Percentiles rank a stretch among this genome's conserved stretches.
These are phyloP conservation scores for Sporisorium scitamineum DNA, from an alignment of 1,284 basidiomycete species.

Conservation along the genomic window DNA sequence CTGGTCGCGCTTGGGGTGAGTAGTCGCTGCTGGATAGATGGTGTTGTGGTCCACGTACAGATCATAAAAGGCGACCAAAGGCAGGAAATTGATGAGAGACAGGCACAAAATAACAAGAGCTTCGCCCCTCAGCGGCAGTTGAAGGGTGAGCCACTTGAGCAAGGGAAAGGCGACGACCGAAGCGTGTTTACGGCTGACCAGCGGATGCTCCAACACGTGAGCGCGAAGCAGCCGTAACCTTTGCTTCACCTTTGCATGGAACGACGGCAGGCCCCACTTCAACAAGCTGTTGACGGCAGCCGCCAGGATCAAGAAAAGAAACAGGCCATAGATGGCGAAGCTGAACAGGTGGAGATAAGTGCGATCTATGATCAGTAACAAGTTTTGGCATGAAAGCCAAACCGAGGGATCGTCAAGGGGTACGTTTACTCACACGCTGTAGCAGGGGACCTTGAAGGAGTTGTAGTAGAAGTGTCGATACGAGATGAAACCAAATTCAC, in stretches of 20 bases:
- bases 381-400: not conserved
- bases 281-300: conserved; percentile 13
- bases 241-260: conserved; percentile 7
- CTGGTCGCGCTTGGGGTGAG: conserved; percentile 25
- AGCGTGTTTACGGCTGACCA: conserved; percentile 20
- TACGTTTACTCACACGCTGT: conserved; percentile 17
- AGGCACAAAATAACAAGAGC: conserved; percentile 34
- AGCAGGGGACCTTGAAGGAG: conserved; percentile 34
- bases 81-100: conserved; percentile 48
- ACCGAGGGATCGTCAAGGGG: not conserved
- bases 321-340: conserved; percentile 31
- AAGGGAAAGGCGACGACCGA: conserved; percentile 27
- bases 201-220: conserved; percentile 32
- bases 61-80: conserved; percentile 45
- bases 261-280: conserved; percentile 9
- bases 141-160: conserved; percentile 34
- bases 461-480: conserved; percentile 34
- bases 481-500: conserved; percentile 1
- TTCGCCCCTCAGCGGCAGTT: conserved; percentile 51
- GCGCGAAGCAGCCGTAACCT: conserved; percentile 18
- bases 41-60: conserved; percentile 18
- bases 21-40: conserved; percentile 21
- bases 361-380: not conserved
- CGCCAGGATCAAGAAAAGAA: conserved; percentile 23
- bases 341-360: not conserved